Conservation (phyloP, 306 rosid genomes). For the Citrullus mucosospermus region DNA sequence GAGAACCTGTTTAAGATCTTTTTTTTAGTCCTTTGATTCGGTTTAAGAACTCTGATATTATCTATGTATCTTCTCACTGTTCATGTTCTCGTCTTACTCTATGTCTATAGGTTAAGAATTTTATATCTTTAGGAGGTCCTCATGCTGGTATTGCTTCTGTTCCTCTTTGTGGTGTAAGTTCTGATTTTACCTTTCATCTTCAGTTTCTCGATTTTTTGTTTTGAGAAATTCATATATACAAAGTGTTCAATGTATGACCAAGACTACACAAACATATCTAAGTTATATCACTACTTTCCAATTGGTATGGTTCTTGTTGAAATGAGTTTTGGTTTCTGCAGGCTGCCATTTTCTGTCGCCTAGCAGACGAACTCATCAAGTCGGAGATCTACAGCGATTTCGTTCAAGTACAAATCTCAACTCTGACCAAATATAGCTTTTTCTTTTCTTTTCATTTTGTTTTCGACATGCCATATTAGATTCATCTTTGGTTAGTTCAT, state of each 20-base stretch:
- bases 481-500: neutral
- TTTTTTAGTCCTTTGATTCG: neutral
- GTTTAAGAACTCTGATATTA: neutral
- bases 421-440: neutral
- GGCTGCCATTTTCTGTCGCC: slow-evolving; percentile 45
- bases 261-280: neutral
- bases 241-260: neutral
- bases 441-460: neutral
- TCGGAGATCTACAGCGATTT: slow-evolving; percentile 42
- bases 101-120: slow-evolving; percentile 54
- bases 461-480: neutral
- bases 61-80: neutral
- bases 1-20: slow-evolving; percentile 18
- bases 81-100: neutral
- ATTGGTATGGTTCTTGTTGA: neutral
- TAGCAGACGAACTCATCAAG: slow-evolving; percentile 35
- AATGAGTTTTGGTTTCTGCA: slow-evolving; percentile 14
- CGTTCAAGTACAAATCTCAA: slow-evolving; percentile 37
- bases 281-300: neutral
- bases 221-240: neutral
- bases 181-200: neutral
- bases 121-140: slow-evolving; percentile 78
- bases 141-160: slow-evolving; percentile 91
- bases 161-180: slow-evolving; percentile 93
- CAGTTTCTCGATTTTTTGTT: neutral